Evolutionary conservation across 495 filamentous ascomycete species (phyloP), one percentile per base, ranked within the genome.

Genomic region (Filosporella fistucella): DNA sequence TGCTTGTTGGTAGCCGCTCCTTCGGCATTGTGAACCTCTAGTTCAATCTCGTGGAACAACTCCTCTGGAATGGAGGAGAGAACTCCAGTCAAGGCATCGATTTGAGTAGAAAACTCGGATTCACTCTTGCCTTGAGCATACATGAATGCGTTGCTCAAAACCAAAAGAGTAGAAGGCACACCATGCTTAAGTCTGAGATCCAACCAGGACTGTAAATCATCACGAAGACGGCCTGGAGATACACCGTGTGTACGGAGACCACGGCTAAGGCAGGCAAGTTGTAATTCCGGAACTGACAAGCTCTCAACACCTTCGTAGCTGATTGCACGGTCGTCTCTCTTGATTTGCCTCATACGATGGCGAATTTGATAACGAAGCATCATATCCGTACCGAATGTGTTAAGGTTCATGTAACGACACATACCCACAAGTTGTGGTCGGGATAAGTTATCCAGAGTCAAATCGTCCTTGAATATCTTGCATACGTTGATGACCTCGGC

Each of bases 1-100:
- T 99, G 93, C 74, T 91, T 95, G 77, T 99, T 99, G 45, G 94
- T 99, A 41, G 93, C 94, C 10, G 91, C 93, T 47, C 93, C 93
- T 70, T 99, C 93, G 38, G 90, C 89, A 47, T 85, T 94, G 74
- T 97, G 89, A 21, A 97, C 91, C 72, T 97, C 94, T 24, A 99
- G 85, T 67, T 99, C 93, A 51, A 97, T 96, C 70, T 99, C 93
- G 72, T 99, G 93, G 84, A 93, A 97, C 30, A 99, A 80, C 65
- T 99, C 93, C 68, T 99, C 93, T 4, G 93, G 93, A 50, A 99
- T 97, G 39, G 84, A 89, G 22, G 86, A 89, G 24, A 99, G 75
- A 13, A 99, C 93, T 16, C 88, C 84, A 39, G 89, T 88, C 24
- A 99, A 79, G 1, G 94, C 87, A 49, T 97, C 91, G 55, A 97